These are phyloP conservation scores for Aspergillus egyptiacus DNA, from an alignment of 495 filamentous ascomycete species.

Conservation along the genomic window DNA sequence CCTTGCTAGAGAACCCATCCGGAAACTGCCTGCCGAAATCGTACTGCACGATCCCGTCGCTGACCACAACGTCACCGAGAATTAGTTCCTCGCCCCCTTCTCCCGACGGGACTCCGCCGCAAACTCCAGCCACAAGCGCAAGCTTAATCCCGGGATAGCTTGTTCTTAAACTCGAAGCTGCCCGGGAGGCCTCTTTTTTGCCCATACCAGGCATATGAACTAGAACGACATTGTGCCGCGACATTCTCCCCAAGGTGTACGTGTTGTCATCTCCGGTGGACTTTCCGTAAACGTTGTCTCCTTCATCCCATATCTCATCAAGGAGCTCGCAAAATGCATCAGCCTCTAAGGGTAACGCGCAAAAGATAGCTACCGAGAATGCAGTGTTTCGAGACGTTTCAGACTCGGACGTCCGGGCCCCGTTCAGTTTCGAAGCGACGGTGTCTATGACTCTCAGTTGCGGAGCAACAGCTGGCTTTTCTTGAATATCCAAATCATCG, in stretches of 20 bases:
- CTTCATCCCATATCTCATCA: constrained; percentile 18
- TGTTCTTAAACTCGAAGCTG: constrained; percentile 13
- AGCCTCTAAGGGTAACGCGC: constrained; percentile 23
- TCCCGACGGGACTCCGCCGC: constrained; percentile 24
- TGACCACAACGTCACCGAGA: constrained; percentile 39
- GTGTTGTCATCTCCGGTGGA: constrained; percentile 18
- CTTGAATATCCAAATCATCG: constrained; percentile 1
- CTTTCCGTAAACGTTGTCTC: constrained; percentile 17
- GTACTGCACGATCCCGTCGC: constrained; percentile 22
- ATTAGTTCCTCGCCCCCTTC: constrained; percentile 17
- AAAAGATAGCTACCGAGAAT: constrained; percentile 17
- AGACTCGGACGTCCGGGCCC: neutral
- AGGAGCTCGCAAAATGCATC: constrained; percentile 20
- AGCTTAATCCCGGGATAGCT: constrained; percentile 21
- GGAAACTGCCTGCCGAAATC: constrained; percentile 27
- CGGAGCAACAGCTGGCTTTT: neutral
- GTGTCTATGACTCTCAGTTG: neutral
- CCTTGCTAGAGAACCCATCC: constrained; percentile 18
- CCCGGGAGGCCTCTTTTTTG: constrained; percentile 13
- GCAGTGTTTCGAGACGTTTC: neutral
- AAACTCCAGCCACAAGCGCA: constrained; percentile 26
- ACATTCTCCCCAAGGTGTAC: constrained; percentile 23
- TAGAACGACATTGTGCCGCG: constrained; percentile 22
- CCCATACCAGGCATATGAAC: constrained; percentile 19
- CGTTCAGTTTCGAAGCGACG: neutral